Base-by-base conservation (phyloP, 2,329 filamentous ascomycete species). In the Xylariales sp. region DNA sequence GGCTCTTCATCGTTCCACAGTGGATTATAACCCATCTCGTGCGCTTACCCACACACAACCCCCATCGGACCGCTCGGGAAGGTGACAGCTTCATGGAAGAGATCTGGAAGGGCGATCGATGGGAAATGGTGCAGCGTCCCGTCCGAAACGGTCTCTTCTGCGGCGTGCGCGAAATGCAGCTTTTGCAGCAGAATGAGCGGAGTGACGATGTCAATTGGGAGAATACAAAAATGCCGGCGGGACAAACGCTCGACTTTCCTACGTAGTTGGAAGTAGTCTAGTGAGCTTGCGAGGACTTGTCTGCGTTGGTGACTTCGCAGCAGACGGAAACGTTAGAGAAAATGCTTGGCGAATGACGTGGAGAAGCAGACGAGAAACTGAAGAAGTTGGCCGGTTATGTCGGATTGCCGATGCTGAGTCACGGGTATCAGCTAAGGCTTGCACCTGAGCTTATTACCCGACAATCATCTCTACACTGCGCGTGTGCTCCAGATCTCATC, bases 1-100 rank as follows among this genome's bases (percentile, higher is more conserved):
- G 77, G 4, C 65, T 88, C 0, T 81, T 84, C 46, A 67, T 70
- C 0, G 59, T 75, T 4, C 68, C 78, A 3, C 82, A 88, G 52
- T 64, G 68, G 20, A 56, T 86, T 14, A 58, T 80, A 11, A 83
- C 76, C 39, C 66, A 66, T 45, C 51, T 80, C 4, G 70, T 73
- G 5, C 66, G 71, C 4, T 63, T 84, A 40, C 83, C 82, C 2
- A 68, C 68, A 22, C 67, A 65, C 43, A 86, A 87, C 51, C 72
- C 76, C 8, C 73, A 84, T 15, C 71, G 81, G 3, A 61, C 63
- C 2, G 80, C 86, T 46, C 61, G 69, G 39, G 71, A 77, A 32
- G 84, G 81, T 12, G 64, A 82, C 39, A 45, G 56, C 1, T 72
- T 80, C 16, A 59, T 54, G 6, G 74, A 80, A 49, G 65, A 65